phyloP scores from a whole-genome alignment of 169 alveolate species.

The Sarcocystis neurona region DNA sequence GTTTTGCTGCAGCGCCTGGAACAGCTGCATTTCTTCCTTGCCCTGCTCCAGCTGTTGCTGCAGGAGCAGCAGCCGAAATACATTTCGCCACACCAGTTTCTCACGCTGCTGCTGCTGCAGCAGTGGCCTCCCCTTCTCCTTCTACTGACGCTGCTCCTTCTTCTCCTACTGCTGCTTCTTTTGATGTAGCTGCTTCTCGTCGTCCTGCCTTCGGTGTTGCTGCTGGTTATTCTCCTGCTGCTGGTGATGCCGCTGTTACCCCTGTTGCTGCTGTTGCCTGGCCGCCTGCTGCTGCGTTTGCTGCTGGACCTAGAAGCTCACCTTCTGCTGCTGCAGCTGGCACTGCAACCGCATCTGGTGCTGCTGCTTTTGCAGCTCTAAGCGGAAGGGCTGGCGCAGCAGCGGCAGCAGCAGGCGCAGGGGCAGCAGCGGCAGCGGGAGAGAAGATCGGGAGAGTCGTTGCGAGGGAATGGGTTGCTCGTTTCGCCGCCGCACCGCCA shows the following conservation, averaged over 20 bases:
- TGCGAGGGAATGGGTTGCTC: neutral
- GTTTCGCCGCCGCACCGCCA: slow-evolving; percentile 16
- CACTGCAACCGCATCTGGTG: neutral
- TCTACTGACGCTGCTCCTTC: neutral
- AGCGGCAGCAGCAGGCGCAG: neutral
- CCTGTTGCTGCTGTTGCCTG: neutral
- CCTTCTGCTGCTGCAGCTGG: neutral
- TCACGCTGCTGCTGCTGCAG: too few species aligned
- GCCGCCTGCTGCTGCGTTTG: neutral
- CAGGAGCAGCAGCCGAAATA: too few species aligned
- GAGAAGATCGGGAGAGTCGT: neutral
- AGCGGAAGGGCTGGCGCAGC: neutral
- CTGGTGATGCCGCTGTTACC: neutral
- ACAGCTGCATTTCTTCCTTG: too few species aligned
- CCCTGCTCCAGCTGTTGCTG: too few species aligned
- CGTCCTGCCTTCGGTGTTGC: neutral
- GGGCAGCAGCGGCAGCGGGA: neutral
- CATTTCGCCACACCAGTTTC: too few species aligned
- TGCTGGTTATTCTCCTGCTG: neutral
- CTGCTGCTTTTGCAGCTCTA: neutral
- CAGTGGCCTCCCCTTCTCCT: neutral
- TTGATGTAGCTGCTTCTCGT: neutral
- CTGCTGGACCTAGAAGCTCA: neutral
- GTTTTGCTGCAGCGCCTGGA: too few species aligned
- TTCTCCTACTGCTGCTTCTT: neutral